Conservation (phyloP, 2,329 filamentous ascomycete genomes). For the Neofusicoccum sp. region DNA sequence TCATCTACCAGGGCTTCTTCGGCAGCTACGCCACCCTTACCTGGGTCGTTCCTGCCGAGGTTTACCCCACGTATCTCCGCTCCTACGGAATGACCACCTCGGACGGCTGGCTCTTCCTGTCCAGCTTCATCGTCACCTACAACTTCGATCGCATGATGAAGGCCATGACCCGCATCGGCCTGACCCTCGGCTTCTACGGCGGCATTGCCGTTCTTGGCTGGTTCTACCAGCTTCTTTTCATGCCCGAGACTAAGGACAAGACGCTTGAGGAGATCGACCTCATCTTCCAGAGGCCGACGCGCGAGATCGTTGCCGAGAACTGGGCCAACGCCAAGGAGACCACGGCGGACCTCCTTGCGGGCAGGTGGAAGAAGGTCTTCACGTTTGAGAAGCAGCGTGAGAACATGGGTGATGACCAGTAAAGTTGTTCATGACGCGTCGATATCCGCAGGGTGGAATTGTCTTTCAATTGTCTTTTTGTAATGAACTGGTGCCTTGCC, state of each 20-base stretch:
- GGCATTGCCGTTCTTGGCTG: slow-evolving; percentile 71
- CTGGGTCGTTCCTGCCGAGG: slow-evolving; percentile 60
- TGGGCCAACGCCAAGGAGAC: slow-evolving; percentile 49
- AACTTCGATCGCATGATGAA: slow-evolving; percentile 72
- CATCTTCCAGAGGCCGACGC: slow-evolving; percentile 66
- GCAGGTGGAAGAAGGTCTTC: slow-evolving; percentile 54
- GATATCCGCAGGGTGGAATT: background rate
- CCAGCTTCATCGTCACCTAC: slow-evolving; percentile 74
- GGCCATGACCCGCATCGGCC: slow-evolving; percentile 66
- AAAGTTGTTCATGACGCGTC: background rate
- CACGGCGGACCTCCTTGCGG: slow-evolving; percentile 47
- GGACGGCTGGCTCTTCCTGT: slow-evolving; percentile 69
- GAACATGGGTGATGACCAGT: slow-evolving; percentile 4
- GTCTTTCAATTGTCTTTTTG: too few relatives aligned
- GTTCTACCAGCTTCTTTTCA: slow-evolving; percentile 74
- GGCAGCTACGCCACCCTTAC: slow-evolving; percentile 40
- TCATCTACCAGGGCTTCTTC: slow-evolving; percentile 46
- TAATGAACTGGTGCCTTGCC: too few relatives aligned
- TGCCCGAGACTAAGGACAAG: slow-evolving; percentile 73
- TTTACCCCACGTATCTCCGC: slow-evolving; percentile 72
- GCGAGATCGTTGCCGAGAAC: slow-evolving; percentile 65
- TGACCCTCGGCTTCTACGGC: slow-evolving; percentile 72
- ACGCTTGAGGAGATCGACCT: slow-evolving; percentile 72
- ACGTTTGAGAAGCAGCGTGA: slow-evolving; percentile 22
- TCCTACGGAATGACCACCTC: slow-evolving; percentile 75